Base-by-base conservation (phyloP, 768 basidiomycete genomes). In the Mycena latifolia region DNA sequence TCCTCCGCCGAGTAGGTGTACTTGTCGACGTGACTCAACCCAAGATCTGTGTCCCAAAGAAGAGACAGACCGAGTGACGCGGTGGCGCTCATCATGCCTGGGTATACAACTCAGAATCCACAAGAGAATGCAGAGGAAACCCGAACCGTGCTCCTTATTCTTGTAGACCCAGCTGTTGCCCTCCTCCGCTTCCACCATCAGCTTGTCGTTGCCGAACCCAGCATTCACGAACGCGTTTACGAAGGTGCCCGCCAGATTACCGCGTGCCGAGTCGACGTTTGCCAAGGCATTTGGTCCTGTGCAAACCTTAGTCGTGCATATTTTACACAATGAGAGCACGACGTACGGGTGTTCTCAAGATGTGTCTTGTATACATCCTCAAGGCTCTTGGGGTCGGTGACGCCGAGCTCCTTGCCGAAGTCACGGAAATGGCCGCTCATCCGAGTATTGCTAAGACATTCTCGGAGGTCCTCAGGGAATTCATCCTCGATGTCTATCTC, bases 151-250 rank as follows among this genome's bases (percentile, higher is more conserved):
- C 57, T 98, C 97, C 81, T 99, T 99, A 84, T 99, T 99, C 86
- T 99, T 99, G 85, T 99, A 99, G 63, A 99, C 95, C 96, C 96
- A 99, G 72, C 95, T 96, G 78, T 89, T 94, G 17, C 98, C 97
- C 73, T 98, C 96, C 64, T 95, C 93, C 1, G 96, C 97, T 74
- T 91, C 92, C 7, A 96, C 95, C 94, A 99, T 97, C 58, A 99
- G 86, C 77, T 98, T 98, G 77, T 99, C 98, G 76, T 99, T 99
- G 25, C 95, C 96, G 74, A 96, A 99, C 0, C 97, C 98, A 47
- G 96, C 97, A 74, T 99, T 99, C 56, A 98, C 97, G 66, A 99
- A 99, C 1, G 96, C 98, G 74, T 99, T 99, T 67, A 99, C 98
- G 69, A 99, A 99, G 1, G 97, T 98, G 4, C 95, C 94, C 0